Conservation (phyloP, 2,329 filamentous ascomycete species). For the Tympanopsis confertula region DNA sequence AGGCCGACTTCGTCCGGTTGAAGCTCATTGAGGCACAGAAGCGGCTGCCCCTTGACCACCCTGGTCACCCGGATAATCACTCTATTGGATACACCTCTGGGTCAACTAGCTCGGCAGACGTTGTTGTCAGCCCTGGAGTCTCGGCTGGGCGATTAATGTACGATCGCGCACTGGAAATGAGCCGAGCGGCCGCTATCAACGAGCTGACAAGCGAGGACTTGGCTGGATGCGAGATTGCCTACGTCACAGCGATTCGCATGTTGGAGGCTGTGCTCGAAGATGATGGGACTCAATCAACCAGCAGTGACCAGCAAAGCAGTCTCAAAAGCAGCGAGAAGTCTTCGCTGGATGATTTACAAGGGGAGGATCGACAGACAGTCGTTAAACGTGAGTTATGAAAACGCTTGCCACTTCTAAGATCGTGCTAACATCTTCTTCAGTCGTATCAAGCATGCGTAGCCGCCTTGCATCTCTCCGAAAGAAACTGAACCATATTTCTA, state of each 20-base stretch:
- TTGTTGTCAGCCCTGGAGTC: conserved; percentile 75
- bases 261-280: conserved; percentile 85
- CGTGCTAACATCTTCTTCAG: conserved; percentile 16
- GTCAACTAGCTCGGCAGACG: conserved; percentile 62
- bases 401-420: background rate
- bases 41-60: conserved; percentile 72
- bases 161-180: conserved; percentile 94
- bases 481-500: conserved; percentile 31
- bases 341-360: conserved; percentile 25
- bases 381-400: conserved; percentile 25
- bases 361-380: conserved; percentile 30
- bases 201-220: conserved; percentile 89
- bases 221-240: conserved; percentile 78
- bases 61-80: conserved; percentile 73
- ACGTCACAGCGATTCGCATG: conserved; percentile 87
- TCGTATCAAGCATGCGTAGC: conserved; percentile 31
- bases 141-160: conserved; percentile 98
- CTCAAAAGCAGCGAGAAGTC: conserved; percentile 16
- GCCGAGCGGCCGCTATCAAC: conserved; percentile 81
- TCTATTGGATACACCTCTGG: conserved; percentile 43
- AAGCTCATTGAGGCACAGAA: conserved; percentile 80
- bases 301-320: conserved; percentile 6
- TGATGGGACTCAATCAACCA: conserved; percentile 44
- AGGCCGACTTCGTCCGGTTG: conserved; percentile 84
- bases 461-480: conserved; percentile 29